Percentiles rank a stretch among this genome's conserved stretches.
Evolutionary conservation across 2,329 filamentous ascomycete species (phyloP).

Genomic region (Clonostachys sp.): DNA sequence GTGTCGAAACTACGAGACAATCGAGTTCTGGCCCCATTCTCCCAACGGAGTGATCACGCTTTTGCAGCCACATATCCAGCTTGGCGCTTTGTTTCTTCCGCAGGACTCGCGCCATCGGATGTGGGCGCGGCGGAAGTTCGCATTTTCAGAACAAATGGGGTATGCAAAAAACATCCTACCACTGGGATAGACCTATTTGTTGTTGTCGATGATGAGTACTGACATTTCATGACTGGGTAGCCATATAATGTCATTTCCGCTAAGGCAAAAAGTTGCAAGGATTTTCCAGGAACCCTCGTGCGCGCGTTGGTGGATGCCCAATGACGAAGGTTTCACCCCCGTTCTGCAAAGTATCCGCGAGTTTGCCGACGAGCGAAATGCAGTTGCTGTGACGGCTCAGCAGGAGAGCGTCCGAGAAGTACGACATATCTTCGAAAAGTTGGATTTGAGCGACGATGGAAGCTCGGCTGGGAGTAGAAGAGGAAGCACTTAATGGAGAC

Average conservation of each 20-base stretch:
- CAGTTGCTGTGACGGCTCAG: slow-evolving; percentile 50
- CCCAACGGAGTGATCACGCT: slow-evolving; percentile 68
- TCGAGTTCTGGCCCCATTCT: slow-evolving; percentile 66
- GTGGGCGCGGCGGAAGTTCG: slow-evolving; percentile 80
- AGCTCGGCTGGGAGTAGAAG: no score
- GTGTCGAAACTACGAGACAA: slow-evolving; percentile 74
- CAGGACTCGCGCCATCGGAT: slow-evolving; percentile 66
- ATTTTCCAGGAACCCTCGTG: slow-evolving; percentile 70
- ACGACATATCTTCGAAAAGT: slow-evolving; percentile 65
- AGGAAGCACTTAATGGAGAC: no score
- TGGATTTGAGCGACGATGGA: slow-evolving; percentile 26
- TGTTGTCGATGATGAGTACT: no score
- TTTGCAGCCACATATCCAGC: slow-evolving; percentile 70
- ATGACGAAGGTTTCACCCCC: slow-evolving; percentile 70
- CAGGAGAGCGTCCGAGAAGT: slow-evolving; percentile 69
- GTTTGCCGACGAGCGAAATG: slow-evolving; percentile 75
- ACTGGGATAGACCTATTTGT: slow-evolving; percentile 6
- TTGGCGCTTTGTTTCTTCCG: slow-evolving; percentile 76
- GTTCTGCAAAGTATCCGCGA: slow-evolving; percentile 73
- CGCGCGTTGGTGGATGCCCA: slow-evolving; percentile 83
- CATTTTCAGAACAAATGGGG: slow-evolving; percentile 73
- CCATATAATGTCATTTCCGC: neutral
- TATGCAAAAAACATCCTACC: slow-evolving; percentile 34
- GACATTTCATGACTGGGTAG: neutral
- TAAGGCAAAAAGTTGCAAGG: slow-evolving; percentile 40